Evolutionary conservation across 257 asterid species (phyloP).

Genomic region (Cinchona pubescens): DNA sequence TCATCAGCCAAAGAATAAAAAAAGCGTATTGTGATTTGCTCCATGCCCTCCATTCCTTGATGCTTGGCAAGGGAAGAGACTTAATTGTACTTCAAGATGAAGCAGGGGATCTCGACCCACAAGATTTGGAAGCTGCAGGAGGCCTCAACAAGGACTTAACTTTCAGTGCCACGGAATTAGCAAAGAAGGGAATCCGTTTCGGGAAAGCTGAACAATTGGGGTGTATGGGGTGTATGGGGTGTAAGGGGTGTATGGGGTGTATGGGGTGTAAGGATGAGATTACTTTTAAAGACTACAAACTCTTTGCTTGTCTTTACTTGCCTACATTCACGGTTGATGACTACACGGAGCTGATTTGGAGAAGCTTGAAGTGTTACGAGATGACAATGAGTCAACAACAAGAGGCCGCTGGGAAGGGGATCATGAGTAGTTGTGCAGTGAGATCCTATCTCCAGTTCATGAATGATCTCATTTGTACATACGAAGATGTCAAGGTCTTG

Average conservation of each 20-base stretch:
- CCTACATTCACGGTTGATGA: not conserved
- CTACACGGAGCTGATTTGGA: constrained; percentile 4
- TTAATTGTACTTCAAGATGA: not conserved
- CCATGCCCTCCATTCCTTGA: not conserved
- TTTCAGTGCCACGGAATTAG: not conserved
- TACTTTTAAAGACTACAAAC: not conserved
- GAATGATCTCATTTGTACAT: constrained; percentile 19
- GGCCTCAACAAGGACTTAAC: not conserved
- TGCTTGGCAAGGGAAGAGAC: not conserved
- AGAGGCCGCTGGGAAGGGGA: no score
- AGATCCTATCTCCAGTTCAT: constrained; percentile 23
- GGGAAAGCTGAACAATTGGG: not conserved
- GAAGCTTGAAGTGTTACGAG: constrained; percentile 19
- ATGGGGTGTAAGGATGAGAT: not conserved
- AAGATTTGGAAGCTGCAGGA: not conserved
- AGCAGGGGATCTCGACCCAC: not conserved
- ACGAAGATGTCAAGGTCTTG: constrained; percentile 21
- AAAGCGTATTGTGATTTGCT: no score
- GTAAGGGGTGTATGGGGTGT: not conserved
- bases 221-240: not conserved
- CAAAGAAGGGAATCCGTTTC: not conserved
- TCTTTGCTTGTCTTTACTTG: not conserved
- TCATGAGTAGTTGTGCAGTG: not conserved
- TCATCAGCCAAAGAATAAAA: no score
- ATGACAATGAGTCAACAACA: constrained; percentile 13